Conservation (phyloP, 257 asterid species). For the Handroanthus guayacan region DNA sequence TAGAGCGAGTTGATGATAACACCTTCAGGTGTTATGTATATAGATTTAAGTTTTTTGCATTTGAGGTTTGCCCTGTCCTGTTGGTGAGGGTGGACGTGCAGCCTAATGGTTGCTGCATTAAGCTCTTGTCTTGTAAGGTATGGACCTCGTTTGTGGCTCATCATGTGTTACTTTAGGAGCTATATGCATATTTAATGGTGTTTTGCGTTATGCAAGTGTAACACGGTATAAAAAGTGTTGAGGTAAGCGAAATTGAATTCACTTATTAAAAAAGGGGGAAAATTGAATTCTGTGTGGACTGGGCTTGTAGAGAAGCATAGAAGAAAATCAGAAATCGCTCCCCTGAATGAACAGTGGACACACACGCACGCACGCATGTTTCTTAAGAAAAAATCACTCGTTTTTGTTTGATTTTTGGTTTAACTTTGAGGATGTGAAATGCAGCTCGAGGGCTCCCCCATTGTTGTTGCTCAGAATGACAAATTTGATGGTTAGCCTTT, state of each 20-base stretch:
- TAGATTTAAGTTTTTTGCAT: constrained; percentile 80
- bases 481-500: constrained; percentile 77
- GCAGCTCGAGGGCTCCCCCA: constrained; percentile 92
- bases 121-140: constrained; percentile 96
- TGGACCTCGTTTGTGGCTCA: background rate
- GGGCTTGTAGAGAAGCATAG: background rate
- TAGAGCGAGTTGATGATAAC: constrained; percentile 86
- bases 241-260: background rate
- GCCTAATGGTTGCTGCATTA: constrained; percentile 90
- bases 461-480: constrained; percentile 89
- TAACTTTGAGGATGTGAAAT: constrained; percentile 29
- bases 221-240: constrained; percentile 1
- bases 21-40: constrained; percentile 91
- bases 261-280: too few species aligned
- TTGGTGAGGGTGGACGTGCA: constrained; percentile 93
- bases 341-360: background rate
- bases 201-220: constrained; percentile 2
- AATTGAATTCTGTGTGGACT: background rate
- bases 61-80: constrained; percentile 95
- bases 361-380: background rate
- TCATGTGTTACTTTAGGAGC: background rate
- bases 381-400: background rate
- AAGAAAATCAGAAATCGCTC: background rate
- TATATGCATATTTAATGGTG: background rate
- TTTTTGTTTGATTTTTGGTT: constrained; percentile 11